Evolutionary conservation across 75 land plant genomes (phyloP).

Genomic region (Selaginella moellendorffii): DNA sequence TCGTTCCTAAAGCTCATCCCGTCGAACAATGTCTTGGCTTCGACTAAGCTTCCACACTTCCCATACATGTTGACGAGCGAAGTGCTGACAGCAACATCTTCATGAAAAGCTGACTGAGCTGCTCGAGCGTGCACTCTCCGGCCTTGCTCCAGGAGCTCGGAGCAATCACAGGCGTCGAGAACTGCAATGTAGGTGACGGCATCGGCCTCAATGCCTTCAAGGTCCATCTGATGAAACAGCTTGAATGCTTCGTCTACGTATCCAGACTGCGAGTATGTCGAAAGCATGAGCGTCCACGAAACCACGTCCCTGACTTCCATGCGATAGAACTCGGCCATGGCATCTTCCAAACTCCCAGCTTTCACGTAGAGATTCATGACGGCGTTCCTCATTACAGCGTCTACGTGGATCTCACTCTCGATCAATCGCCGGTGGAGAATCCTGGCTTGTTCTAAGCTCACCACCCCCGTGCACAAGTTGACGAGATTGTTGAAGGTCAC

Average conservation of each 20-base stretch:
- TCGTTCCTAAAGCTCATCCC: slow-evolving; percentile 21
- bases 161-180: slow-evolving; percentile 33
- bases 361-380: slow-evolving; percentile 57
- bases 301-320: slow-evolving; percentile 29
- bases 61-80: slow-evolving; percentile 46
- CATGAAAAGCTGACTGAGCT: slow-evolving; percentile 21
- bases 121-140: slow-evolving; percentile 27
- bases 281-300: slow-evolving; percentile 48
- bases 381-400: slow-evolving; percentile 31
- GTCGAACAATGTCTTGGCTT: slow-evolving; percentile 28
- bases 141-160: slow-evolving; percentile 21
- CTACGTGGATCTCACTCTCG: slow-evolving; percentile 21
- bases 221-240: slow-evolving; percentile 27
- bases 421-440: slow-evolving; percentile 33
- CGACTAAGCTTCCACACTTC: slow-evolving; percentile 30
- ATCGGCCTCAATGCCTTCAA: slow-evolving; percentile 19
- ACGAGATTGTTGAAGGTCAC: not conserved
- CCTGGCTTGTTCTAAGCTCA: not conserved
- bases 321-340: slow-evolving; percentile 26
- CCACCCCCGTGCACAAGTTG: not conserved
- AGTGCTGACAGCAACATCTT: slow-evolving; percentile 23
- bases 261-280: slow-evolving; percentile 41
- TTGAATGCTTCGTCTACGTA: slow-evolving; percentile 27
- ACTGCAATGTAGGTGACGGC: slow-evolving; percentile 33
- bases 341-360: slow-evolving; percentile 36